Base-by-base conservation (phyloP, 148 eudicot species). In the Rheum nobile region DNA sequence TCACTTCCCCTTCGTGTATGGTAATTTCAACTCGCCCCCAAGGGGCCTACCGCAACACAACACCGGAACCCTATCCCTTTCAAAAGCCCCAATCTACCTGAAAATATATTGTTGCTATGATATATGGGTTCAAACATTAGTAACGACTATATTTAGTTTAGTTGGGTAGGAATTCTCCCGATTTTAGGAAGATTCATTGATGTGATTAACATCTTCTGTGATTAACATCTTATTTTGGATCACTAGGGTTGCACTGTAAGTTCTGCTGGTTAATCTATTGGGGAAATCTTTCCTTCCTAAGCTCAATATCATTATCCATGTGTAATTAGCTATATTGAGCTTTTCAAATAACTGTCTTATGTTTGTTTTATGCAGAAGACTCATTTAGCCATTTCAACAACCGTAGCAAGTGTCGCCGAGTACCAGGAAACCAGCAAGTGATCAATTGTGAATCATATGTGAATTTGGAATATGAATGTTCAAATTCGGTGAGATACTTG, bases 391-490 rank as follows among this genome's bases (percentile, higher is more conserved):
- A 7, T 72, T 24, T 72, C 26, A 75, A 69, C 75, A 29, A 41
- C 67, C 87, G 79, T 55, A 80, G 71, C 80, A 91, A 82, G 79
- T 87, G 90, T 13, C 85, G 79, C 75, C 83, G 91, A 78, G 77
- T 74, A 21, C 54, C 81, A 22, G 17, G 79, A 32, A 82, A 81
- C 78, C 86, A 72, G 76, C 76, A 85, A 81, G 71, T 81, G n/a
- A 81, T 86, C 71, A 85, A 84, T 55, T 79, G 83, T 74, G 90
- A 87, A 73, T 81, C 78, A 16, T 81, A 81, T 32, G 76, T 84
- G 42, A 81, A 80, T 77, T 34, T 80, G 78, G 93, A 86, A 75
- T 82, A 80, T 71, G 52, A 63, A 67, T 74, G 71, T 84, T 57
- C 61, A 37, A 44, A 71, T 70, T 41, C 67, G 92, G 96, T 93